Evolutionary conservation across 306 rosid genomes (phyloP).

Genomic region (Dalbergia oliveri): DNA sequence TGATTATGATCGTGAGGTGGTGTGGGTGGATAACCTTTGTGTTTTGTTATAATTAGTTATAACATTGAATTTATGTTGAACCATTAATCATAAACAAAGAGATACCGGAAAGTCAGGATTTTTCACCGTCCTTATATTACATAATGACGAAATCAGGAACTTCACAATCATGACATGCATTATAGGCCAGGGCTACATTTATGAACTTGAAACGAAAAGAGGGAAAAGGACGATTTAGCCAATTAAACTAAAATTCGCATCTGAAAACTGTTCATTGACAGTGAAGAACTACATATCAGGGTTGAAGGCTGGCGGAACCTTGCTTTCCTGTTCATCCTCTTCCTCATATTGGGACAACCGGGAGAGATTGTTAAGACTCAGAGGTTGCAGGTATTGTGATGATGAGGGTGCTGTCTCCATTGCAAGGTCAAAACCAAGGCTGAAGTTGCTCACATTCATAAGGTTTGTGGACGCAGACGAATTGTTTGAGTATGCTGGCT

Average conservation of each 20-base stretch:
- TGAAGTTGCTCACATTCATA: conserved; percentile 46
- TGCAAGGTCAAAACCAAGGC: conserved; percentile 47
- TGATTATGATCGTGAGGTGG: background rate
- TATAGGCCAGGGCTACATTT: background rate
- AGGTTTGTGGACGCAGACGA: conserved; percentile 63
- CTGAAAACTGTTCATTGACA: background rate
- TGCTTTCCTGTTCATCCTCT: conserved; percentile 61
- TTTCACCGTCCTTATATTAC: background rate
- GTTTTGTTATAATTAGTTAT: no score
- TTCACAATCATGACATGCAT: background rate
- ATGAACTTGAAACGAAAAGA: background rate
- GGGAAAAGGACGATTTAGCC: background rate
- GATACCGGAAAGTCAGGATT: background rate
- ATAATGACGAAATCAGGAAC: background rate
- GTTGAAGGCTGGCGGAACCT: conserved; percentile 46
- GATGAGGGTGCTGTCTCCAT: conserved; percentile 48
- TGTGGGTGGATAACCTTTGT: background rate
- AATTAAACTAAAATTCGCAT: background rate
- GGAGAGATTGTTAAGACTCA: conserved; percentile 34
- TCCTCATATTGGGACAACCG: conserved; percentile 57
- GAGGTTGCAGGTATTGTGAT: conserved; percentile 56
- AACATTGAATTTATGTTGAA: background rate
- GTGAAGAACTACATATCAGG: conserved; percentile 31
- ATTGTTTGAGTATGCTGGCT: conserved; percentile 67
- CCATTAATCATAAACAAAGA: background rate